Base-by-base conservation (phyloP, 2,329 filamentous ascomycete genomes). In the Fusarium pseudoanthophilum region DNA sequence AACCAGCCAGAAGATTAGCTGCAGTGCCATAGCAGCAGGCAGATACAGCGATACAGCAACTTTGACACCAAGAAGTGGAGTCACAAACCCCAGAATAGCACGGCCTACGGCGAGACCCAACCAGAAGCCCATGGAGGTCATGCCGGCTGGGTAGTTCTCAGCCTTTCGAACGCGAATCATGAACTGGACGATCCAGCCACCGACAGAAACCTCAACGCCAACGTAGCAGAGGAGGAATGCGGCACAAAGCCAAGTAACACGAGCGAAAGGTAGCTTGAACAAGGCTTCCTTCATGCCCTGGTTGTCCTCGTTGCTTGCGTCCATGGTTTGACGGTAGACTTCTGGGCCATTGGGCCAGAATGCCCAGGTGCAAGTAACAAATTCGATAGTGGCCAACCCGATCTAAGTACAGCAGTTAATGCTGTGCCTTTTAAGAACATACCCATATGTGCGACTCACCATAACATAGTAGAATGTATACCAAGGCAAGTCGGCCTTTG, bases 131-230 rank as follows among this genome's bases (percentile, higher is more conserved):
- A 92, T 94, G 0, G 91, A 91, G 0, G 90, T 90, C 86, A 95
- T 92, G 15, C 93, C 93, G 32, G 90, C 90, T 1, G 89, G 88
- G 74, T 95, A 95, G 0, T 89, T 82, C 7, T 84, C 87, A 2
- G 90, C 92, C n/a, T 90, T 81, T 11, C 94, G 88, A 11, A 94
- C 91, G 39, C 90, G 87, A 32, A 94, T 90, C 92, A 96, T 95
- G 80, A 96, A 95, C 10, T 91, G 90, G 59, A 95, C 92, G 64
- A 96, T 93, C 94, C 93, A 96, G 10, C 93, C 93, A 26, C 92
- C 92, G 1, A 95, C 86, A 0, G 91, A 90, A 49, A 93, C 92
- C 80, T 96, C 93, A 3, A 91, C 85, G 13, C 94, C 93, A 1
- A 95, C 91, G 77, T 95, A 95, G 37, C 89, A 88, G 16, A 96